These are phyloP conservation scores for Fusarium sp. DNA, from an alignment of 2,329 filamentous ascomycete species.

Conservation along the genomic window DNA sequence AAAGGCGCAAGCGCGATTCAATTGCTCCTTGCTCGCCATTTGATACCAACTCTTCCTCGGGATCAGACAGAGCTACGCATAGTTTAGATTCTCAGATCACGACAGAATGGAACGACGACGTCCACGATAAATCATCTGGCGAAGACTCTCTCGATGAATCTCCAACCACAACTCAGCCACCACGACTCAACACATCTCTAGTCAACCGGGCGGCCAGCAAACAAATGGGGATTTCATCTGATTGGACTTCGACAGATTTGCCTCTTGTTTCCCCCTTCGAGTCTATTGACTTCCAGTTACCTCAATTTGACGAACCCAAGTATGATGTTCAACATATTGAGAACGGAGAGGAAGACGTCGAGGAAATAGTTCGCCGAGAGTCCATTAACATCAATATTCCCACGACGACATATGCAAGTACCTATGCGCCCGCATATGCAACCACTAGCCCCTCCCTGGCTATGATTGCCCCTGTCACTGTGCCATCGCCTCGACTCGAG, in stretches of 20 bases:
- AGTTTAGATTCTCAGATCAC: conserved; percentile 18
- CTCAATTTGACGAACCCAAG: conserved; percentile 41
- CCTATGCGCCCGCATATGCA: conserved; percentile 34
- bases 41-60: conserved; percentile 39
- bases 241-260: conserved; percentile 43
- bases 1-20: conserved; percentile 54
- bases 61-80: conserved; percentile 39
- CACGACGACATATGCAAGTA: conserved; percentile 34
- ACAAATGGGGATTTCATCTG: conserved; percentile 23
- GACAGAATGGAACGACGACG: conserved; percentile 31
- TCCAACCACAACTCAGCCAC: conserved; percentile 14
- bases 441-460: conserved; percentile 45
- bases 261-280: conserved; percentile 51
- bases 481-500: conserved; percentile 58
- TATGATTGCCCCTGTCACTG: conserved; percentile 44
- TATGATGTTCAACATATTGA: conserved; percentile 30
- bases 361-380: conserved; percentile 48
- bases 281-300: conserved; percentile 52
- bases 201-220: conserved; percentile 31
- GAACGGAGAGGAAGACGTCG: conserved; percentile 47
- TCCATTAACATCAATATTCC: conserved; percentile 35
- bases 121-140: conserved; percentile 33
- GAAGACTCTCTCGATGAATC: conserved; percentile 35
- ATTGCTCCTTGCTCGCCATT: conserved; percentile 34
- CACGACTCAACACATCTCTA: conserved; percentile 21